Evolutionary conservation across 2,329 filamentous ascomycete genomes (phyloP).

Genomic region (Ilyonectria mors-panacis): DNA sequence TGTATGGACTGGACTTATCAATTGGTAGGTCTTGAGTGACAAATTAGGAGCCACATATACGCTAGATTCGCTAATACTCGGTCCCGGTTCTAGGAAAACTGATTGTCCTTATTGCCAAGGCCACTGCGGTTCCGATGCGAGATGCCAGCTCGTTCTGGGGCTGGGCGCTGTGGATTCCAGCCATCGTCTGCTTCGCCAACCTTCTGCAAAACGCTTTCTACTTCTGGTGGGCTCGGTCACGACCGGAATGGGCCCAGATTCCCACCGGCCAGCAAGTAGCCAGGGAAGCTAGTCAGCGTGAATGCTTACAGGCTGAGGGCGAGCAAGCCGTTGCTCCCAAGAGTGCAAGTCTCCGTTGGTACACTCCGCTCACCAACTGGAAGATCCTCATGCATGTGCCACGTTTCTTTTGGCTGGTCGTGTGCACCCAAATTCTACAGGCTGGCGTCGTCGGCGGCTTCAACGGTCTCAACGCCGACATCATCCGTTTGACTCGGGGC

Average conservation of each 20-base stretch:
- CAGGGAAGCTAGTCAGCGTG: conserved; percentile 4
- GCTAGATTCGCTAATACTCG: neutral
- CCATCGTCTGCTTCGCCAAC: conserved; percentile 41
- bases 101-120: conserved; percentile 44
- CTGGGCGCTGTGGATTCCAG: conserved; percentile 48
- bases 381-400: conserved; percentile 34
- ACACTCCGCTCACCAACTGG: conserved; percentile 17
- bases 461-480: conserved; percentile 42
- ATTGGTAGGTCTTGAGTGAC: conserved; percentile 26
- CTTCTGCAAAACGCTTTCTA: conserved; percentile 43
- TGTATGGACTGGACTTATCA: conserved; percentile 44
- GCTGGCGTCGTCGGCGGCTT: conserved; percentile 40
- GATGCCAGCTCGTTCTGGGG: conserved; percentile 47
- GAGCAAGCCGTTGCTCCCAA: neutral
- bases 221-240: conserved; percentile 42
- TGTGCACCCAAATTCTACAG: conserved; percentile 43
- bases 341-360: neutral
- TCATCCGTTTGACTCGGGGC: conserved; percentile 42
- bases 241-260: conserved; percentile 45
- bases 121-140: conserved; percentile 47
- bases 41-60: neutral
- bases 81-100: conserved; percentile 34
- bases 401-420: conserved; percentile 46
- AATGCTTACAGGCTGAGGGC: neutral
- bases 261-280: conserved; percentile 36